phyloP scores from a whole-genome alignment of 345 rosid species.

The Eucalyptus sp. region DNA sequence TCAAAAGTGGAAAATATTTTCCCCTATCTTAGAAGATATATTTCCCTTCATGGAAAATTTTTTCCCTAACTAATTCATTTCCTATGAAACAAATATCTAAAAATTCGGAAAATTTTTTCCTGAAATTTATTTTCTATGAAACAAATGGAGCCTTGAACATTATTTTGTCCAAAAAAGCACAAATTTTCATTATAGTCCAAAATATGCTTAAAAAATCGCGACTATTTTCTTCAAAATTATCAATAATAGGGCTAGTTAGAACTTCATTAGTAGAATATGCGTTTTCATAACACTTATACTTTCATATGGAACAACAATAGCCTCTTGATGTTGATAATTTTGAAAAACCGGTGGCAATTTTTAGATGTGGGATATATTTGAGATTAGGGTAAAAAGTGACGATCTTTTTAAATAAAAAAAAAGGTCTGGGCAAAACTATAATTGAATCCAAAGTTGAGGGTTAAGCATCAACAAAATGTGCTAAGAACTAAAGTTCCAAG shows the following conservation, averaged over 20 bases:
- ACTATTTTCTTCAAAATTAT: too few relatives aligned
- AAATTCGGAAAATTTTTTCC: fast-evolving
- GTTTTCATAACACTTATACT: background rate
- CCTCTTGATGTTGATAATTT: background rate
- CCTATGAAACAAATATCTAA: fast-evolving
- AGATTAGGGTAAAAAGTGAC: background rate
- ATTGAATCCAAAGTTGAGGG: background rate
- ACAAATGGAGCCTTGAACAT: too few relatives aligned
- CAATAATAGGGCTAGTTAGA: too few relatives aligned
- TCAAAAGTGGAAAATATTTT: too few relatives aligned
- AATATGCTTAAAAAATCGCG: too few relatives aligned
- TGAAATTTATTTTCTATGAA: too few relatives aligned
- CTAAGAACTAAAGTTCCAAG: background rate
- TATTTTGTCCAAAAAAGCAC: too few relatives aligned
- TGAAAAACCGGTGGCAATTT: fast-evolving
- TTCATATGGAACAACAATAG: background rate
- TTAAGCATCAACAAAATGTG: background rate
- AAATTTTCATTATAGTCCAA: too few relatives aligned
- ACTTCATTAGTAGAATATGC: too few relatives aligned
- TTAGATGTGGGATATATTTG: fast-evolving
- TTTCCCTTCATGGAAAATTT: too few relatives aligned
- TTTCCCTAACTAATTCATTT: too few relatives aligned
- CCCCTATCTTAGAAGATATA: too few relatives aligned
- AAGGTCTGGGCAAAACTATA: background rate
- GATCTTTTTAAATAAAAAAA: background rate